phyloP scores from a whole-genome alignment of 2,329 filamentous ascomycete species.

The Penicillium nordicum region DNA sequence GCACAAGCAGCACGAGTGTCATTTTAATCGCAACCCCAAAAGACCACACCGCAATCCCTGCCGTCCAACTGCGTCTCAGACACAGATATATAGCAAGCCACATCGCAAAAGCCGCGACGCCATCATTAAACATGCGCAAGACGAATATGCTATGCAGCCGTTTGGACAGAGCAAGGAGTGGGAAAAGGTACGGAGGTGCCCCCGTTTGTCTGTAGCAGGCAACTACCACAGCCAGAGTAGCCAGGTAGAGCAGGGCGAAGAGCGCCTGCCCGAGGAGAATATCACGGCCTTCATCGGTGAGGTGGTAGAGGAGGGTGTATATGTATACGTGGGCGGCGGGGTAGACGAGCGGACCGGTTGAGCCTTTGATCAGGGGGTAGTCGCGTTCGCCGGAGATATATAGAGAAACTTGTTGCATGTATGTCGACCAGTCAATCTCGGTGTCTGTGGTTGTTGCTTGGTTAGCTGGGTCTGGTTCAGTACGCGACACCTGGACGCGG shows the following conservation, averaged over 20 bases:
- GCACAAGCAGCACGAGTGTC: conserved; percentile 78
- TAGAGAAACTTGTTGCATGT: conserved; percentile 88
- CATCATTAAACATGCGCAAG: conserved; percentile 92
- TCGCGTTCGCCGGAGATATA: conserved; percentile 81
- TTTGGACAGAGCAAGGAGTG: conserved; percentile 83
- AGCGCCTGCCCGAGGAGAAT: conserved; percentile 78
- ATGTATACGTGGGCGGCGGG: conserved; percentile 91
- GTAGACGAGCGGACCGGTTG: conserved; percentile 91
- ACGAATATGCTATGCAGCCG: conserved; percentile 91
- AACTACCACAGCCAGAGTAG: conserved; percentile 72
- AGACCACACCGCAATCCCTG: conserved; percentile 70
- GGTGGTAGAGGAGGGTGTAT: conserved; percentile 72
- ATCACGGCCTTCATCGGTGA: conserved; percentile 73
- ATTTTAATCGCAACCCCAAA: conserved; percentile 91
- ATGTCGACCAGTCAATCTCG: conserved; percentile 95
- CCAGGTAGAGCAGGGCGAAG: conserved; percentile 76
- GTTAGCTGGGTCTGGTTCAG: conserved; percentile 14
- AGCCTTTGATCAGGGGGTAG: conserved; percentile 80
- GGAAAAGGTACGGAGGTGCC: conserved; percentile 77
- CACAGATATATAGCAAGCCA: conserved; percentile 77
- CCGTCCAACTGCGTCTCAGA: conserved; percentile 69
- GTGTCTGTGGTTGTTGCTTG: conserved; percentile 60
- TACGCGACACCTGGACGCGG: conserved; percentile 4
- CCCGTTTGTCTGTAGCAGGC: conserved; percentile 62
- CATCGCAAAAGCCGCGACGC: conserved; percentile 78